Evolutionary conservation across 2,329 filamentous ascomycete genomes (phyloP).

Genomic region (Teratosphaeria pseudoeucalypti): DNA sequence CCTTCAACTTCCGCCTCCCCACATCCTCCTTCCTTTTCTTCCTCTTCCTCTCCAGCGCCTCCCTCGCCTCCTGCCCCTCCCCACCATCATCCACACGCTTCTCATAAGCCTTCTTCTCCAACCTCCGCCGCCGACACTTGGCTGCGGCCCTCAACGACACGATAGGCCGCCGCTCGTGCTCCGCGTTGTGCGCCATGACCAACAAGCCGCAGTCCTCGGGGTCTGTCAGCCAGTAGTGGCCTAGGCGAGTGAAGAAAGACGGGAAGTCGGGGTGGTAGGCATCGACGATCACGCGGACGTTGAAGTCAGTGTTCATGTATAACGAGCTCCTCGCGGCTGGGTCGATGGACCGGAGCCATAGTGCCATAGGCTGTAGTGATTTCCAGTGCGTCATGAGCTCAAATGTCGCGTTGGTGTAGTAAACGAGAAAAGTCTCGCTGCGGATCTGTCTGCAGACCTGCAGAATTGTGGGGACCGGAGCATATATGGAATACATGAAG

Average conservation of each 20-base stretch:
- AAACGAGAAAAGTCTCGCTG: background rate
- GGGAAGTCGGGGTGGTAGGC: background rate
- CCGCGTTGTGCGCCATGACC: background rate
- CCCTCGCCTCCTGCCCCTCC: background rate
- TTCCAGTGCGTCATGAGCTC: background rate
- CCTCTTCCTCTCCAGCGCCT: background rate
- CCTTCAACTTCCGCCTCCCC: background rate
- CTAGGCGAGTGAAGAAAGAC: background rate
- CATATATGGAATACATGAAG: background rate
- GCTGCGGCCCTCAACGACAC: background rate
- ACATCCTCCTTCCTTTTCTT: background rate
- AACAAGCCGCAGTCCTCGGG: background rate
- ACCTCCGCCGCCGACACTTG: background rate
- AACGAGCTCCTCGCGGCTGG: background rate
- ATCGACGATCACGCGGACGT: background rate
- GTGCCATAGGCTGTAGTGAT: background rate
- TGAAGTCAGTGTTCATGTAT: background rate
- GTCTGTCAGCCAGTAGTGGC: background rate
- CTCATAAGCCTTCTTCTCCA: background rate
- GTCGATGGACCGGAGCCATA: background rate
- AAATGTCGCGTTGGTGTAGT: background rate
- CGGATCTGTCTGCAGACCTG: background rate
- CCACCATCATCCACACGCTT: background rate
- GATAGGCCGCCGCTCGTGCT: background rate
- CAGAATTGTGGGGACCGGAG: background rate